Conservation (phyloP, 139 green algal species). For the Chlorella sp. region DNA sequence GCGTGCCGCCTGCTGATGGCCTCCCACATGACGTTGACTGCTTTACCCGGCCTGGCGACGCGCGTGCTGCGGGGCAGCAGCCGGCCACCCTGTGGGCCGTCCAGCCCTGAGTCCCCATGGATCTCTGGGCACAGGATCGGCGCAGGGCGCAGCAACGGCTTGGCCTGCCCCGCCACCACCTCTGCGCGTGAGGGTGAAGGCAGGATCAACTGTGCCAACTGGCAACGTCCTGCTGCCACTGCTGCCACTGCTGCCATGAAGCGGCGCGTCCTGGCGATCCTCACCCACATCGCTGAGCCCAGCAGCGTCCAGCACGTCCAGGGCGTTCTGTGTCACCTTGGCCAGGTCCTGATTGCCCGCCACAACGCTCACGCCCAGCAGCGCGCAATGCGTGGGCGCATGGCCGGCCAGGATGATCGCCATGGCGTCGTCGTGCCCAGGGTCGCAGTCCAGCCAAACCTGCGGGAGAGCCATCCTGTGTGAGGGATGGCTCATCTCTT, state of each 20-base stretch:
- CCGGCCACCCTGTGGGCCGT: slow-evolving; percentile 29
- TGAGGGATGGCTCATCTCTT: too few species aligned
- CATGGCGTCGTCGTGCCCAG: slow-evolving; percentile 89
- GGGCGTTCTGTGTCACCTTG: slow-evolving; percentile 71
- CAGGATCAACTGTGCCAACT: too few species aligned
- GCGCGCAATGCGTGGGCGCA: too few species aligned
- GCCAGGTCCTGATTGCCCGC: slow-evolving; percentile 80
- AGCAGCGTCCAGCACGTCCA: slow-evolving; percentile 58
- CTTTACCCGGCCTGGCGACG: slow-evolving; percentile 44
- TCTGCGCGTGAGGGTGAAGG: too few species aligned
- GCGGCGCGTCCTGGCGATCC: background rate
- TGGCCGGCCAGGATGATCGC: slow-evolving; percentile 81
- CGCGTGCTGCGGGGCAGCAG: slow-evolving; percentile 32
- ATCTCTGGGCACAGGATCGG: slow-evolving; percentile 83
- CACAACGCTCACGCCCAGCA: slow-evolving; percentile 87
- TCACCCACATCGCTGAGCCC: slow-evolving; percentile 59
- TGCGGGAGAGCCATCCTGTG: too few species aligned
- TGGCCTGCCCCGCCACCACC: slow-evolving; percentile 66
- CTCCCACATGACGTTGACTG: slow-evolving; percentile 60
- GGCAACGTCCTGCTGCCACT: background rate
- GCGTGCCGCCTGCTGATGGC: slow-evolving; percentile 40
- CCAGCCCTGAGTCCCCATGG: slow-evolving; percentile 78
- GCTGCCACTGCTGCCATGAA: too few species aligned
- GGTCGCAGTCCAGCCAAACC: slow-evolving; percentile 87
- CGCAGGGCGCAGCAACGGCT: slow-evolving; percentile 63